Percentiles rank a stretch among this genome's conserved stretches.
Evolutionary conservation across 306 rosid species (phyloP).

Genomic region (Coriaria nepalensis): DNA sequence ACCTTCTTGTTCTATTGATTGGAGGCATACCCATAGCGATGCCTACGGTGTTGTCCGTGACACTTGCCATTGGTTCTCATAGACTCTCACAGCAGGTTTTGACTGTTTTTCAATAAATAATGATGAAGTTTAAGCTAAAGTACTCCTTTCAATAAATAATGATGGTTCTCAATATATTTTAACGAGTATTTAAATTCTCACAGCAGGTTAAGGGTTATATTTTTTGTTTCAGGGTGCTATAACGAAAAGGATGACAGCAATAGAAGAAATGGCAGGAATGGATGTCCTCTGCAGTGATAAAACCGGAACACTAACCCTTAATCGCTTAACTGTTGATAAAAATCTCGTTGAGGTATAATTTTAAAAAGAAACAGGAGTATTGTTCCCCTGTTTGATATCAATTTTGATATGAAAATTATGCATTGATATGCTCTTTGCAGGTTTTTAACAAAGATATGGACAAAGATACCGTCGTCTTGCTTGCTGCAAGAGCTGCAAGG

Average conservation of each 20-base stretch:
- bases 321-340: slow-evolving; percentile 67
- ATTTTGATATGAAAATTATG: slow-evolving; percentile 1
- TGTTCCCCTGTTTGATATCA: not conserved
- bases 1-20: slow-evolving; percentile 85
- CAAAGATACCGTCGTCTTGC: slow-evolving; percentile 47
- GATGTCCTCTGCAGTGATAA: slow-evolving; percentile 87
- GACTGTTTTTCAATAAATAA: not conserved
- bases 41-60: slow-evolving; percentile 90
- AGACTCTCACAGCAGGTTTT: slow-evolving; percentile 80
- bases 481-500: slow-evolving; percentile 85
- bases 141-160: no score
- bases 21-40: slow-evolving; percentile 96
- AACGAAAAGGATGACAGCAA: slow-evolving; percentile 90
- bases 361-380: no score
- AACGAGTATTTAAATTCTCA: slow-evolving; percentile 68
- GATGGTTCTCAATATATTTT: no score
- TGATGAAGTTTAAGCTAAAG: not conserved
- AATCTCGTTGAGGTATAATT: slow-evolving; percentile 53
- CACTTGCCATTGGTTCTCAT: slow-evolving; percentile 85
- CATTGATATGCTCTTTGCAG: slow-evolving; percentile 23
- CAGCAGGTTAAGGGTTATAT: slow-evolving; percentile 54
- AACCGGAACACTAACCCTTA: slow-evolving; percentile 83
- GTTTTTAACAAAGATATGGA: slow-evolving; percentile 56
- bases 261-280: slow-evolving; percentile 96
- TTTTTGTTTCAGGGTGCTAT: slow-evolving; percentile 54